These are phyloP conservation scores for Plenodomus tracheiphilus DNA, from an alignment of 2,329 filamentous ascomycete genomes.

Conservation along the genomic window DNA sequence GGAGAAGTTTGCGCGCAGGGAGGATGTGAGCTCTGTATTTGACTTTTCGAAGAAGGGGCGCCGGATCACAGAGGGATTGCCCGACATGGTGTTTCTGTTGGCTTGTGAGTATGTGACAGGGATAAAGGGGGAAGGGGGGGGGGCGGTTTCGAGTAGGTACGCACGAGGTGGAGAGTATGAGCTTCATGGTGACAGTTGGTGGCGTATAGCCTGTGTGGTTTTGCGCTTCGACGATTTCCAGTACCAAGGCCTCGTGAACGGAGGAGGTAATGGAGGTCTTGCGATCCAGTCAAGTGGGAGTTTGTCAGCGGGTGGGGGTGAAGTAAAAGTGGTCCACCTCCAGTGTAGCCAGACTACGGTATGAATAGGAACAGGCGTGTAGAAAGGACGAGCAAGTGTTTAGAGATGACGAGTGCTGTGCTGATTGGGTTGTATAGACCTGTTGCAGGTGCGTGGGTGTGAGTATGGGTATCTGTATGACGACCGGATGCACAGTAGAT, in stretches of 20 bases:
- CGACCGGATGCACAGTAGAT: neutral
- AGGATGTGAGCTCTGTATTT: slow-evolving; percentile 89
- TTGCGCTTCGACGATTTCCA: neutral
- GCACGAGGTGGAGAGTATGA: slow-evolving; percentile 85
- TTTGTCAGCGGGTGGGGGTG: slow-evolving; percentile 28
- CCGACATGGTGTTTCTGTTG: slow-evolving; percentile 78
- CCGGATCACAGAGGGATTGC: slow-evolving; percentile 80
- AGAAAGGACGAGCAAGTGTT: too few relatives aligned
- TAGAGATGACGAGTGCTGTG: neutral
- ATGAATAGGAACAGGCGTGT: neutral
- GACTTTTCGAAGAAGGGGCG: slow-evolving; percentile 78
- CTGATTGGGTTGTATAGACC: neutral
- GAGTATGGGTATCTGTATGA: too few relatives aligned
- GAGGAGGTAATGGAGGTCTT: neutral
- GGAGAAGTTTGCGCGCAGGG: slow-evolving; percentile 80
- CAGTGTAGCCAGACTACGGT: neutral
- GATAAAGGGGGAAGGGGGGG: slow-evolving; percentile 18
- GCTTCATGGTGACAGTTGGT: slow-evolving; percentile 64
- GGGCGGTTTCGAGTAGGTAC: slow-evolving; percentile 36
- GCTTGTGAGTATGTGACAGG: too few relatives aligned
- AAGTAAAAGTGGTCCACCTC: slow-evolving; percentile 1
- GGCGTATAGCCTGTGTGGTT: neutral
- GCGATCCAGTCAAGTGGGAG: slow-evolving; percentile 5
- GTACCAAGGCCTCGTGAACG: neutral
- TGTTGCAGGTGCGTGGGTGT: neutral